phyloP scores from a whole-genome alignment of 2,329 filamentous ascomycete species.

The Incumbomyces delicatus region DNA sequence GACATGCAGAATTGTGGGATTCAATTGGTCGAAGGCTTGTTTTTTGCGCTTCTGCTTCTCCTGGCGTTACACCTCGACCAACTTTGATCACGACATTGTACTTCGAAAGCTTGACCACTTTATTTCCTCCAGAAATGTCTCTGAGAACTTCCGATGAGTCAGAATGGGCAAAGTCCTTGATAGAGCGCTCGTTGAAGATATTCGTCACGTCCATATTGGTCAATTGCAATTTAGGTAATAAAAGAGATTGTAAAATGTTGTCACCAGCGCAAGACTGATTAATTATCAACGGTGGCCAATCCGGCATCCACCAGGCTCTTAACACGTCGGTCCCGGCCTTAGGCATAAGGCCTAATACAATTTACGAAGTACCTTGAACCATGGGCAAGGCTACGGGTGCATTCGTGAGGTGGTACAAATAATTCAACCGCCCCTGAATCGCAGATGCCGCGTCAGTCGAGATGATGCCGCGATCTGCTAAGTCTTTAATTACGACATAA shows the following conservation, averaged over 20 bases:
- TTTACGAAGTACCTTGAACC: too few relatives aligned
- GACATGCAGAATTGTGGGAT: constrained; percentile 1
- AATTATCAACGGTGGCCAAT: too few relatives aligned
- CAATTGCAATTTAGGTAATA: background rate
- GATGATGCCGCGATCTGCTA: too few relatives aligned
- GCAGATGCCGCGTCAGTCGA: too few relatives aligned
- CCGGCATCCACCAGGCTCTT: too few relatives aligned
- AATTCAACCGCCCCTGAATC: too few relatives aligned
- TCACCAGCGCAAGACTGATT: background rate
- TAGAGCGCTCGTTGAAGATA: background rate
- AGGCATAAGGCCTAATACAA: too few relatives aligned
- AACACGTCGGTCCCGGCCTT: too few relatives aligned
- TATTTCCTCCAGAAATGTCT: background rate
- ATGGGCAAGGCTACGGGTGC: too few relatives aligned
- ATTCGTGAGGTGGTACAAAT: too few relatives aligned
- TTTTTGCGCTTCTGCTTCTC: constrained; percentile 9
- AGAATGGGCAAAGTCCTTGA: background rate
- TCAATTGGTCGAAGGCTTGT: constrained; percentile 3
- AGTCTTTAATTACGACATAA: too few relatives aligned
- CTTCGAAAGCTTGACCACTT: background rate
- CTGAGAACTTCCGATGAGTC: background rate
- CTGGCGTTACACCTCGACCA: constrained; percentile 7
- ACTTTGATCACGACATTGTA: constrained; percentile 9
- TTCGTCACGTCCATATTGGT: background rate
- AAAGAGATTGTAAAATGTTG: background rate